Evolutionary conservation across 1,284 basidiomycete genomes (phyloP).

Genomic region (Pseudozyma pruni): DNA sequence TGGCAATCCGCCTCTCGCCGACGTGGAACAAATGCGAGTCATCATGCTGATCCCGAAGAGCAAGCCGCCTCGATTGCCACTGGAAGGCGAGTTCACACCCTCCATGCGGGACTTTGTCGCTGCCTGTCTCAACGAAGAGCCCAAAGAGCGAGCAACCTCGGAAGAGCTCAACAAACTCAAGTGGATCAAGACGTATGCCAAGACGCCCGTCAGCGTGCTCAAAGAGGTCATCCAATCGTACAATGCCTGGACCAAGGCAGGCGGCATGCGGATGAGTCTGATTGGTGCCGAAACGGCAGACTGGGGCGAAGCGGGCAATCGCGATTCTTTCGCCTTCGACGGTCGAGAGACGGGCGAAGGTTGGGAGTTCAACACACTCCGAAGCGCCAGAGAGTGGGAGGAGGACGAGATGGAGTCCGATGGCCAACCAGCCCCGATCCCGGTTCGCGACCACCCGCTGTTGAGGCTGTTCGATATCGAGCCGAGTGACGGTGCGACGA

Average conservation of each 20-base stretch:
- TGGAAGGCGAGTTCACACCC: slow-evolving; percentile 79
- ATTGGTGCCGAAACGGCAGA: slow-evolving; percentile 56
- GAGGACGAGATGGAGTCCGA: slow-evolving; percentile 33
- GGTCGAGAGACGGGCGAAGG: slow-evolving; percentile 51
- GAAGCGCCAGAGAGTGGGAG: slow-evolving; percentile 32
- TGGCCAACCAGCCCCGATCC: slow-evolving; percentile 21
- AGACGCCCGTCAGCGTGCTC: slow-evolving; percentile 74
- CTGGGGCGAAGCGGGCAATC: slow-evolving; percentile 43
- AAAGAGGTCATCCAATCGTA: slow-evolving; percentile 84
- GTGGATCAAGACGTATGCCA: slow-evolving; percentile 86
- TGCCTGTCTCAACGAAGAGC: slow-evolving; percentile 84
- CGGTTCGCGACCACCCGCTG: slow-evolving; percentile 54
- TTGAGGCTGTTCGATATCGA: slow-evolving; percentile 54
- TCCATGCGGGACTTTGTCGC: slow-evolving; percentile 90
- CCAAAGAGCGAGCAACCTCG: slow-evolving; percentile 81
- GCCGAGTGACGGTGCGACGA: slow-evolving; percentile 7
- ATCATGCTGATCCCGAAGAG: slow-evolving; percentile 89
- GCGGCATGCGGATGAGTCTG: slow-evolving; percentile 82
- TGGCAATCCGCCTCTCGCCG: slow-evolving; percentile 55
- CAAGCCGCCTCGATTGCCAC: slow-evolving; percentile 82
- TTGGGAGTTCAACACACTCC: slow-evolving; percentile 53
- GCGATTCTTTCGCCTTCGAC: slow-evolving; percentile 59
- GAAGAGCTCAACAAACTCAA: slow-evolving; percentile 91
- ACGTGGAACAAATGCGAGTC: slow-evolving; percentile 80
- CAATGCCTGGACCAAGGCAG: slow-evolving; percentile 80